Evolutionary conservation across 306 rosid genomes (phyloP).

Genomic region (Adenanthera pavonina): DNA sequence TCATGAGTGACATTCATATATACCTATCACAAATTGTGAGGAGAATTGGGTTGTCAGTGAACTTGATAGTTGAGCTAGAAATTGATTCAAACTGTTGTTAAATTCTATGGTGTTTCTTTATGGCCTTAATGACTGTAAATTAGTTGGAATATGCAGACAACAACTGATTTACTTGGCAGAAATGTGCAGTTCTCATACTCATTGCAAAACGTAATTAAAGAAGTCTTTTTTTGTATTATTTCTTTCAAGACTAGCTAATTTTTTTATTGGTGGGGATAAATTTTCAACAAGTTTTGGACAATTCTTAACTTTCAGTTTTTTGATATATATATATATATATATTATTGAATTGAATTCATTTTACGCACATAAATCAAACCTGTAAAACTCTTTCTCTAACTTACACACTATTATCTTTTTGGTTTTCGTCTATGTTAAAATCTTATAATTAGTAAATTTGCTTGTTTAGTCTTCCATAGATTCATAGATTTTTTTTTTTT

Average conservation of each 20-base stretch:
- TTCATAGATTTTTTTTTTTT: neutral
- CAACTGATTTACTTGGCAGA: neutral
- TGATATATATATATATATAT: neutral
- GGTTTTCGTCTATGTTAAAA: neutral
- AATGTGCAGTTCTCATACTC: neutral
- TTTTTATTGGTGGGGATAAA: neutral
- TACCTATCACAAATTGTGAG: neutral
- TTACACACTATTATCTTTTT: neutral
- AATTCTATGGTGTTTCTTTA: slow-evolving; percentile 18
- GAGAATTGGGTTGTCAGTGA: neutral
- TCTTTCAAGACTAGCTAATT: neutral
- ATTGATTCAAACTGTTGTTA: neutral
- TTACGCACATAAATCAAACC: neutral
- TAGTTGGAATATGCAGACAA: slow-evolving; percentile 22
- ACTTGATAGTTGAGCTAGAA: neutral
- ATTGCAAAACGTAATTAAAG: neutral
- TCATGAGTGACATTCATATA: neutral
- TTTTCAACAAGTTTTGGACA: neutral
- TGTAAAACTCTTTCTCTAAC: neutral
- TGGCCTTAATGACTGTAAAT: neutral
- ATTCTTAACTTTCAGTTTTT: neutral
- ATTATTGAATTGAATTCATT: neutral
- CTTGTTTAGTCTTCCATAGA: neutral
- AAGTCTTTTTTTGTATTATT: neutral
- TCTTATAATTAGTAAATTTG: slow-evolving; percentile 5